Conservation (phyloP, 2,329 filamentous ascomycete species). For the Diaporthe australafricana region DNA sequence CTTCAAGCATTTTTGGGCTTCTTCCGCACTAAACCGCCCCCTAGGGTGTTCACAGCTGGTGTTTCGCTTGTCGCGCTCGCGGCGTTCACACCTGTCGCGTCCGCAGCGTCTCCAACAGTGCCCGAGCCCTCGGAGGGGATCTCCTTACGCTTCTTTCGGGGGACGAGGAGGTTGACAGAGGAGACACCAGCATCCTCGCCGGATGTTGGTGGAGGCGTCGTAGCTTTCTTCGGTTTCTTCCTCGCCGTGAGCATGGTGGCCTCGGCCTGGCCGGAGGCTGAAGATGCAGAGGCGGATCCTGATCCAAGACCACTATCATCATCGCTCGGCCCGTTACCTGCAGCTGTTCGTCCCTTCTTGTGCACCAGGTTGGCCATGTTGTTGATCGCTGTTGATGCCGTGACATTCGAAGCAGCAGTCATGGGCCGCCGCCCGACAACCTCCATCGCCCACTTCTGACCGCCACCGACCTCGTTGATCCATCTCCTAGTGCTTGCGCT, state of each 20-base stretch:
- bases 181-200: not conserved
- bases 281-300: slow-evolving; percentile 27
- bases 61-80: slow-evolving; percentile 24
- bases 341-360: slow-evolving; percentile 47
- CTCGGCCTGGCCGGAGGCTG: slow-evolving; percentile 11
- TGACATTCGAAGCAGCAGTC: not conserved
- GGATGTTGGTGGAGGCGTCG: slow-evolving; percentile 15
- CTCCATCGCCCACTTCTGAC: slow-evolving; percentile 62
- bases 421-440: slow-evolving; percentile 54
- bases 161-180: slow-evolving; percentile 26
- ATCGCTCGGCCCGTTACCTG: slow-evolving; percentile 51
- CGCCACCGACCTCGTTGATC: slow-evolving; percentile 73
- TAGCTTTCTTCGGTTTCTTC: slow-evolving; percentile 29
- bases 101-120: slow-evolving; percentile 15
- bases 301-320: not conserved
- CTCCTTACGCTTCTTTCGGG: slow-evolving; percentile 37
- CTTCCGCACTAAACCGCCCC: slow-evolving; percentile 58
- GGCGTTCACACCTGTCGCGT: slow-evolving; percentile 13
- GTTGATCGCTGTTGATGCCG: slow-evolving; percentile 49
- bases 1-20: slow-evolving; percentile 44
- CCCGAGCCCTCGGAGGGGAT: slow-evolving; percentile 34
- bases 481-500: slow-evolving; percentile 75
- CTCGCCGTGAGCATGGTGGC: slow-evolving; percentile 32
- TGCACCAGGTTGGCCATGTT: slow-evolving; percentile 62
- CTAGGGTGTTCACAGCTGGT: slow-evolving; percentile 49